Evolutionary conservation across 1,284 basidiomycete species (phyloP).

Genomic region (Microbotryum saponariae): DNA sequence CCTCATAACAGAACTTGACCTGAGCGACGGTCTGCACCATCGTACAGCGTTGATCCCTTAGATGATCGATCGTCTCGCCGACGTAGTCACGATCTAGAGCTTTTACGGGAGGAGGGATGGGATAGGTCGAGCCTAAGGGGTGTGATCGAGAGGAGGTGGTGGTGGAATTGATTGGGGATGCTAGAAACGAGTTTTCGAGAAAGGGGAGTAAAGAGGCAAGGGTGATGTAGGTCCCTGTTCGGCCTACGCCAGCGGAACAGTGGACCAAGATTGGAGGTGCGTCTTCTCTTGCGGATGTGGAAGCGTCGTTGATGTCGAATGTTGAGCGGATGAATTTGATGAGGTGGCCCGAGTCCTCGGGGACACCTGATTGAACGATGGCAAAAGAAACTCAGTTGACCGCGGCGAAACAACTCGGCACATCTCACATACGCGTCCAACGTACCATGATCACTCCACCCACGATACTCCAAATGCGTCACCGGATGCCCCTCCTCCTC

Average conservation of each 20-base stretch:
- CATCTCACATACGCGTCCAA: neutral
- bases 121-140: constrained; percentile 12
- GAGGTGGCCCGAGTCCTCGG: constrained; percentile 17
- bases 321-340: constrained; percentile 21
- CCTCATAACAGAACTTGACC: constrained; percentile 56
- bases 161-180: constrained; percentile 14
- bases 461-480: constrained; percentile 35
- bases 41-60: constrained; percentile 67
- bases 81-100: constrained; percentile 49
- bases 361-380: constrained; percentile 26
- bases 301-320: constrained; percentile 7
- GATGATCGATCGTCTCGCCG: constrained; percentile 60
- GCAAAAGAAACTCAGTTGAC: neutral
- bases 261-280: constrained; percentile 61
- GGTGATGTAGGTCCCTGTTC: constrained; percentile 49
- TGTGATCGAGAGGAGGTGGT: neutral
- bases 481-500: constrained; percentile 14
- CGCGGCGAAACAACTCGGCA: too few relatives aligned
- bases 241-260: constrained; percentile 51
- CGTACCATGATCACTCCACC: constrained; percentile 26
- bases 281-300: neutral
- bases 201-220: constrained; percentile 50
- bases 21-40: constrained; percentile 73
- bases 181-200: constrained; percentile 10
- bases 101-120: constrained; percentile 1